Evolutionary conservation across 2,329 filamentous ascomycete species (phyloP), one percentile per base, ranked within the genome.

Genomic region (Trichoderma atrobrunneum): DNA sequence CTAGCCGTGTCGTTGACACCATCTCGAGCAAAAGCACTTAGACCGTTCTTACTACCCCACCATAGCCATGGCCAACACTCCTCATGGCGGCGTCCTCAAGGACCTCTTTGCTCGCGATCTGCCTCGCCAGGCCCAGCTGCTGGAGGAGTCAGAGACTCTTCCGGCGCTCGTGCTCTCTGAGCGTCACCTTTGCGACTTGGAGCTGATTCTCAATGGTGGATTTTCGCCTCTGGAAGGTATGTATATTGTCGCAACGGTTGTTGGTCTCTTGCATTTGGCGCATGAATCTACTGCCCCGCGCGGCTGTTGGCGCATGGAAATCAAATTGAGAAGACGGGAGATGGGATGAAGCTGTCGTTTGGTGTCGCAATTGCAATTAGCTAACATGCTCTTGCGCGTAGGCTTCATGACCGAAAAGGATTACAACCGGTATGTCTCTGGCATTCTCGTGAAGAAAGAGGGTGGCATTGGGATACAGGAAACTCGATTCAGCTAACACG

Each of bases 321-420:
- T 30, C 57, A 21, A 1, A 51, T 51, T 10, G 5, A 51, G 43
- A 54, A 51, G 43, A 21, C n/a, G 43, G 18, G n/a, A 21, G n/a
- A 21, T 2, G n/a, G 7, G 18, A n/a, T 26, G 16, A 24, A 7
- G 30, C 32, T 10, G 7, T 56, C 21, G 6, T 14, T 12, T 36
- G 39, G 18, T 28, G 26, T 59, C 26, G 39, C 56, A 18, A 26
- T 59, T 32, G 18, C 30, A 21, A 34, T 4, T 12, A 60, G 12
- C 66, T 65, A 30, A 64, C 66, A 10, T 24, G 11, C 2, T 6
- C 14, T 57, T 16, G 65, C 73, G 59, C 77, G 69, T 78, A 97
- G 94, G 95, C 79, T 99, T 99, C 87, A 92, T 99, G 92, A 97
- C 90, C 83, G 91, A 99, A 87, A 92, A 94, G 85, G 96, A 99